Evolutionary conservation across 192 early-diverging fungal genomes (phyloP).

Genomic region (Mortierella antarctica): DNA sequence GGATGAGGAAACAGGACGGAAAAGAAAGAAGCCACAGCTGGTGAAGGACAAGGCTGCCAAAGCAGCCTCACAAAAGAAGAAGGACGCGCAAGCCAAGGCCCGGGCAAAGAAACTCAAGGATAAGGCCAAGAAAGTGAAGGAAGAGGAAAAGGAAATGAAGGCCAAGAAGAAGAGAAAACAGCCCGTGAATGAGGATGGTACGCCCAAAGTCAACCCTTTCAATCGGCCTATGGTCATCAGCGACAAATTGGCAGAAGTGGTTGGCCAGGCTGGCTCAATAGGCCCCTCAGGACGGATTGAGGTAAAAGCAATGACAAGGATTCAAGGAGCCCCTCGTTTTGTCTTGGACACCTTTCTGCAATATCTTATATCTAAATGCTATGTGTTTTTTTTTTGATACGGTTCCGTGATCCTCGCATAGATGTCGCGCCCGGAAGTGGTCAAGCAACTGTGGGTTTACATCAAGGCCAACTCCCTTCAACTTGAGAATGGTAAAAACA

Average conservation of each 20-base stretch:
- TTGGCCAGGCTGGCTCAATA: conserved; percentile 52
- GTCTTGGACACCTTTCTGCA: not conserved
- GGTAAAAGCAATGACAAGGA: conserved; percentile 24
- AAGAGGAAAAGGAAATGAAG: conserved; percentile 17
- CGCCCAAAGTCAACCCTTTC: conserved; percentile 27
- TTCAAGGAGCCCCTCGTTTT: not conserved
- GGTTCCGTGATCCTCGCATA: conserved; percentile 4
- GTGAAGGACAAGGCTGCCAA: no score
- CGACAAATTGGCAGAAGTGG: conserved; percentile 44
- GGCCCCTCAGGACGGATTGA: conserved; percentile 57
- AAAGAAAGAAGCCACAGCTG: conserved; percentile 4
- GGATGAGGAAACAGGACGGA: conserved; percentile 12
- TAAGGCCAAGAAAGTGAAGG: conserved; percentile 7
- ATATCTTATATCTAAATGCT: not conserved
- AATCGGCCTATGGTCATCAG: conserved; percentile 34
- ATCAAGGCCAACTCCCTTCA: conserved; percentile 69
- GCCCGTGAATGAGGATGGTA: conserved; percentile 43
- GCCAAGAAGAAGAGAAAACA: conserved; percentile 23
- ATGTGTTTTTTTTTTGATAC: not conserved
- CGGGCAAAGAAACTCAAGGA: conserved; percentile 34
- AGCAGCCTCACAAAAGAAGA: conserved; percentile 15
- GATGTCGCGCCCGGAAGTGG: conserved; percentile 69
- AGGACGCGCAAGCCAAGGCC: conserved; percentile 4
- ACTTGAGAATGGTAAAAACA: conserved; percentile 49
- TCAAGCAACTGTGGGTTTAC: conserved; percentile 69